Conservation (phyloP, 345 rosid species). For the Corchorus capsularis region DNA sequence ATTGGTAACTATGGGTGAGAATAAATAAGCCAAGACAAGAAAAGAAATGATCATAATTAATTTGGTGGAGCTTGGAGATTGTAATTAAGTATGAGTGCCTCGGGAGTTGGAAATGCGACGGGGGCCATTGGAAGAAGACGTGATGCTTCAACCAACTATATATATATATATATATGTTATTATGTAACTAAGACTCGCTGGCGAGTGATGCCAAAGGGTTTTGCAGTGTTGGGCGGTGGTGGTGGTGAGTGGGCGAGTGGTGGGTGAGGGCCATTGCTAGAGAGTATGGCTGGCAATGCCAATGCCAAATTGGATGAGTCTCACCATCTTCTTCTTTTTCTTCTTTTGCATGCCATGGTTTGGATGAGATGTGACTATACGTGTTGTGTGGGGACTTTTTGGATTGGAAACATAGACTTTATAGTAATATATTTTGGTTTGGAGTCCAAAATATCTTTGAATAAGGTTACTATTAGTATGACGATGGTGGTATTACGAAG, state of each 20-base stretch:
- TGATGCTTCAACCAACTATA: neutral
- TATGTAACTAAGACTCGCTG: neutral
- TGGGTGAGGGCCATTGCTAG: neutral
- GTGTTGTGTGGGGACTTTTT: neutral
- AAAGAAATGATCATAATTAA: neutral
- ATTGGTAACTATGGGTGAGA: no score
- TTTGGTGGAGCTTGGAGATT: no score
- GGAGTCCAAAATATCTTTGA: neutral
- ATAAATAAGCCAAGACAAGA: no score
- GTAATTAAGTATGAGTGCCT: neutral
- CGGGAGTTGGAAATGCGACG: neutral
- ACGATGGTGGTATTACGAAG: neutral
- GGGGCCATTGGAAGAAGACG: constrained; percentile 1
- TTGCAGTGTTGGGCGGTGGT: neutral
- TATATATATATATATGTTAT: no score
- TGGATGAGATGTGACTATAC: constrained; percentile 11
- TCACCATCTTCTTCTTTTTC: neutral
- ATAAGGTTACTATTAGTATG: neutral
- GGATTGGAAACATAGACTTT: neutral
- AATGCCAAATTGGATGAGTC: neutral
- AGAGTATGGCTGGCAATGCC: neutral
- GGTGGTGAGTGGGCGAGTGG: neutral
- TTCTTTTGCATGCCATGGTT: no score
- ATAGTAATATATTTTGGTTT: neutral
- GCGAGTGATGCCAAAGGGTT: neutral